These are phyloP conservation scores for Tolypocladium guangdongense DNA, from an alignment of 2,329 filamentous ascomycete genomes.

Conservation along the genomic window DNA sequence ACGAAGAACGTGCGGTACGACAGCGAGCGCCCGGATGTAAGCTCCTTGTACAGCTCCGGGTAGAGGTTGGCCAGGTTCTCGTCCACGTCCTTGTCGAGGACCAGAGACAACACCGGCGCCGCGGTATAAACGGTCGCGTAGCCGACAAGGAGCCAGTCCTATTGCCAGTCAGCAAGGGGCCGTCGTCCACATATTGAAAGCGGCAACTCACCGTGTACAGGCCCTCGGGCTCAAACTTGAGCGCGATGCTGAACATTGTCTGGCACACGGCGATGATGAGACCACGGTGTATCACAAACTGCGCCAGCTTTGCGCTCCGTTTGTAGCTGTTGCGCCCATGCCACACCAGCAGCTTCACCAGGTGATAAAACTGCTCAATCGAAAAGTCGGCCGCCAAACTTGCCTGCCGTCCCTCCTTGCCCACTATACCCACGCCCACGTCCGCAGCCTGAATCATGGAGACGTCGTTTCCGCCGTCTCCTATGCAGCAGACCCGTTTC, in stretches of 20 bases:
- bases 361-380: conserved; percentile 87
- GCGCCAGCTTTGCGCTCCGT: conserved; percentile 84
- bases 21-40: conserved; percentile 78
- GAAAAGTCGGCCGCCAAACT: conserved; percentile 93
- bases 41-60: conserved; percentile 92
- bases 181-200: neutral
- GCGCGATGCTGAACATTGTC: conserved; percentile 92
- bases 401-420: conserved; percentile 93
- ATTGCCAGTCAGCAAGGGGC: conserved; percentile 9
- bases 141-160: conserved; percentile 92
- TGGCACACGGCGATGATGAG: conserved; percentile 93
- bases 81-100: conserved; percentile 91
- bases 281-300: conserved; percentile 96
- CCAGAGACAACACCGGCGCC: conserved; percentile 80
- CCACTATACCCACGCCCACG: conserved; percentile 94
- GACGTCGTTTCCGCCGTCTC: conserved; percentile 95
- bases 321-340: conserved; percentile 98
- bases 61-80: conserved; percentile 90
- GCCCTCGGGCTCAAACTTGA: conserved; percentile 85
- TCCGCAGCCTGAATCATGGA: conserved; percentile 99
- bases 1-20: conserved; percentile 93
- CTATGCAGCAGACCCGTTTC: conserved; percentile 94
- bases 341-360: conserved; percentile 97
- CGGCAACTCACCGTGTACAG: conserved; percentile 57
- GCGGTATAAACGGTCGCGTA: conserved; percentile 97